Evolutionary conservation across 2,329 filamentous ascomycete species (phyloP).

Genomic region (Aureobasidium zeae): DNA sequence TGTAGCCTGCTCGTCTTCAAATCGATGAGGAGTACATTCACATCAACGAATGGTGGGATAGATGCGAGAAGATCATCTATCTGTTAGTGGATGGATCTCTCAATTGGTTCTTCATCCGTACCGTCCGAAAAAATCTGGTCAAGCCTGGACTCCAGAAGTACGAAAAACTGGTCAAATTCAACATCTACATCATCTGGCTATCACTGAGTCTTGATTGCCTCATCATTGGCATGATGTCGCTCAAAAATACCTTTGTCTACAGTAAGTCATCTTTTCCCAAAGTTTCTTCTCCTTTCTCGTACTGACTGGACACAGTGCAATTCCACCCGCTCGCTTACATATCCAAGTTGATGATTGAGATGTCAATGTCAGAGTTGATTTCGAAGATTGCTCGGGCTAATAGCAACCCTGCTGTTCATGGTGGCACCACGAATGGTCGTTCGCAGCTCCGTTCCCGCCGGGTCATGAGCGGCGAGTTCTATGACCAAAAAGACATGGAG

Average conservation of each 20-base stretch:
- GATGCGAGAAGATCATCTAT: constrained; percentile 32
- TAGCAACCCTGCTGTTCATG: constrained; percentile 7
- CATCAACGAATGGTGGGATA: constrained; percentile 33
- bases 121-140: constrained; percentile 40
- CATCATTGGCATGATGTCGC: constrained; percentile 40
- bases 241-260: constrained; percentile 39
- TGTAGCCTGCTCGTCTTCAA: constrained; percentile 32
- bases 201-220: constrained; percentile 43
- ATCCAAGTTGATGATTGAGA: constrained; percentile 44
- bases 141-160: constrained; percentile 44
- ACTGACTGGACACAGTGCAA: constrained; percentile 20
- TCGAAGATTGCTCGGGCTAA: constrained; percentile 28
- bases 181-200: constrained; percentile 41
- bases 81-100: constrained; percentile 30
- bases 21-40: constrained; percentile 26
- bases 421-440: too few relatives aligned
- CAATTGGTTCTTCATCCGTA: constrained; percentile 34
- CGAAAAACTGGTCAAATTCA: constrained; percentile 41
- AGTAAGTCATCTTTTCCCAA: constrained; percentile 5
- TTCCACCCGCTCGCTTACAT: constrained; percentile 43
- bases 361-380: constrained; percentile 45
- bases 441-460: too few relatives aligned
- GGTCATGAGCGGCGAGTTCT: too few relatives aligned
- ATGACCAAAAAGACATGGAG: constrained; percentile 10
- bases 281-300: not conserved